Evolutionary conservation across 1,139 yeast species (phyloP).

Genomic region (Geotrichum aggregatum): DNA sequence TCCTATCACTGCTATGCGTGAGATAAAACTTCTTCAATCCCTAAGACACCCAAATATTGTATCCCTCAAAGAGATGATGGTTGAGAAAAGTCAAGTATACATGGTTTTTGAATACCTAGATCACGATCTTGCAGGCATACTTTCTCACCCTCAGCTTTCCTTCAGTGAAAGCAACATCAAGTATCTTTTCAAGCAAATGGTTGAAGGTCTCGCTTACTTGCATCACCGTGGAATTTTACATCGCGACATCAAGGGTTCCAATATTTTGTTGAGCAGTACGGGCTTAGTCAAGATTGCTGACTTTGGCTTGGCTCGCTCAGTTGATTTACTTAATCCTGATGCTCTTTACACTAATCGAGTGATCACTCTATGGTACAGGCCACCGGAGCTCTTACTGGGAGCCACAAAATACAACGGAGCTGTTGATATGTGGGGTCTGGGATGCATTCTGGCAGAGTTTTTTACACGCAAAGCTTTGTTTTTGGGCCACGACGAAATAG

Average conservation of each 20-base stretch:
- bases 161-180: slow-evolving; percentile 69
- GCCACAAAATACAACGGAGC: slow-evolving; percentile 86
- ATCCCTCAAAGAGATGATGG: slow-evolving; percentile 83
- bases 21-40: slow-evolving; percentile 81
- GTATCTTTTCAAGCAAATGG: slow-evolving; percentile 67
- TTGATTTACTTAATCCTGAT: slow-evolving; percentile 32
- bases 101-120: slow-evolving; percentile 94
- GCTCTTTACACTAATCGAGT: slow-evolving; percentile 80
- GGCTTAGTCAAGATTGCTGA: slow-evolving; percentile 86
- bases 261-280: slow-evolving; percentile 64
- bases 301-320: slow-evolving; percentile 79
- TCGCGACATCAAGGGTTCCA: slow-evolving; percentile 92
- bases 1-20: slow-evolving; percentile 93
- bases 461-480: slow-evolving; percentile 73
- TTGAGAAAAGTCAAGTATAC: slow-evolving; percentile 68
- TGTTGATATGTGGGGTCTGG: slow-evolving; percentile 96
- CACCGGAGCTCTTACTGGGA: slow-evolving; percentile 88
- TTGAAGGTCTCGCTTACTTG: slow-evolving; percentile 75
- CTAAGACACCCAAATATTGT: slow-evolving; percentile 80
- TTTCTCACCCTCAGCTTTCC: slow-evolving; percentile 67
- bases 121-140: slow-evolving; percentile 84
- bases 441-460: slow-evolving; percentile 81
- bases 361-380: slow-evolving; percentile 94
- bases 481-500: slow-evolving; percentile 84
- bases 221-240: slow-evolving; percentile 79